Conservation (phyloP, 2,329 filamentous ascomycete species). For the Diplocarpon mali region DNA sequence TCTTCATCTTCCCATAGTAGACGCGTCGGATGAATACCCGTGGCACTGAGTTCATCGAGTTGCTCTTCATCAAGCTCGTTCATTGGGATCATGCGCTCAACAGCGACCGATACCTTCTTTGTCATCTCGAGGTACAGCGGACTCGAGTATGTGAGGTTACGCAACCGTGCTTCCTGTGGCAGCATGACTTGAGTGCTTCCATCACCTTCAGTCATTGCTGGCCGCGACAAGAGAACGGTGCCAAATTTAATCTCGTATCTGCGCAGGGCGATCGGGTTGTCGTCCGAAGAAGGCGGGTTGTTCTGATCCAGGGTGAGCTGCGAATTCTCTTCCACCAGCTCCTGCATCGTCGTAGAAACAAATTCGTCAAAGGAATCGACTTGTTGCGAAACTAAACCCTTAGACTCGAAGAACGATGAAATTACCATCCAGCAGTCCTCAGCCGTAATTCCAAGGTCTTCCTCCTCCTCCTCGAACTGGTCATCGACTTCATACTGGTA, state of each 20-base stretch:
- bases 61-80: conserved; percentile 60
- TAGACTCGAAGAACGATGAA: conserved; percentile 89
- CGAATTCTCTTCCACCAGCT: conserved; percentile 86
- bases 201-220: conserved; percentile 87
- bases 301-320: conserved; percentile 90
- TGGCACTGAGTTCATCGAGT: conserved; percentile 41
- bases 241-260: conserved; percentile 95
- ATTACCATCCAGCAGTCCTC: conserved; percentile 99
- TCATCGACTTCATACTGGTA: conserved; percentile 52
- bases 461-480: conserved; percentile 41
- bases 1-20: conserved; percentile 49
- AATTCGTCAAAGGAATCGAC: conserved; percentile 98
- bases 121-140: conserved; percentile 83
- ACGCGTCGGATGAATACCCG: conserved; percentile 46
- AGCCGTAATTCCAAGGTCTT: conserved; percentile 68
- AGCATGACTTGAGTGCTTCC: conserved; percentile 76
- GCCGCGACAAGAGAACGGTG: conserved; percentile 76
- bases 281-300: conserved; percentile 63
- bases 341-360: conserved; percentile 84
- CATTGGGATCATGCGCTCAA: conserved; percentile 58
- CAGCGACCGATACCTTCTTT: conserved; percentile 72
- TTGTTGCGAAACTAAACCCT: conserved; percentile 93
- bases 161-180: conserved; percentile 88
- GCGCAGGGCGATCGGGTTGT: conserved; percentile 72
- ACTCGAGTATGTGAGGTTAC: conserved; percentile 90